Evolutionary conservation across 108 stramenopile genomes (phyloP).

Genomic region (Cyclostephanos tholiformis): DNA sequence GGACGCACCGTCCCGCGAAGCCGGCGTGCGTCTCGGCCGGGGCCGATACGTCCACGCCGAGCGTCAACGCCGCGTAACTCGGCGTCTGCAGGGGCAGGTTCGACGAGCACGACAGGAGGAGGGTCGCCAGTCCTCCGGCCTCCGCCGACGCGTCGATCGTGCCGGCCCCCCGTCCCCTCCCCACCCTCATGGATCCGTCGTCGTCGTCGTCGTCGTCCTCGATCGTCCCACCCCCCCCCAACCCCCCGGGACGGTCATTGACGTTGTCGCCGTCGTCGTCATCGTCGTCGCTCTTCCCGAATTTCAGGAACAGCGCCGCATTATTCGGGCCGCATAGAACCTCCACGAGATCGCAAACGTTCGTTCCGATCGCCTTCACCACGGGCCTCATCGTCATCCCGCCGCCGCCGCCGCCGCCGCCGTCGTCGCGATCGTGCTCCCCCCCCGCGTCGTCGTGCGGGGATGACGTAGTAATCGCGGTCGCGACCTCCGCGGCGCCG

Average conservation of each 20-base stretch:
- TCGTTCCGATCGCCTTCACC: conserved; percentile 49
- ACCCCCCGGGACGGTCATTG: background rate
- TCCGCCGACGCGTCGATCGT: conserved; percentile 39
- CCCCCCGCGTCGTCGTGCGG: background rate
- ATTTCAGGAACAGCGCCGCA: conserved; percentile 55
- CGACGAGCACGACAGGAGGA: conserved; percentile 66
- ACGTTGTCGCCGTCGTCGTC: conserved; percentile 7
- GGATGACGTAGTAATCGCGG: background rate
- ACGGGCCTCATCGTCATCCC: conserved; percentile 38
- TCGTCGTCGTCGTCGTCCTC: conserved; percentile 17
- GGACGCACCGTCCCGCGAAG: conserved; percentile 65
- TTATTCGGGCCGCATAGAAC: conserved; percentile 63
- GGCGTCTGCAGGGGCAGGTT: conserved; percentile 77
- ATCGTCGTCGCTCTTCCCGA: conserved; percentile 21
- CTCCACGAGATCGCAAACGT: conserved; percentile 62
- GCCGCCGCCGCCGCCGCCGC: background rate
- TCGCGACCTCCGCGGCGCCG: conserved; percentile 46
- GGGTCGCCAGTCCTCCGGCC: conserved; percentile 54
- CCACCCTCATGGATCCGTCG: too few relatives aligned
- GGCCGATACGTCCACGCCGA: conserved; percentile 63
- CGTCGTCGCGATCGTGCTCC: background rate
- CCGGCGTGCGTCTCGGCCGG: conserved; percentile 50
- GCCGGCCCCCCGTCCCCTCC: too few relatives aligned
- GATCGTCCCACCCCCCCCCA: conserved; percentile 9
- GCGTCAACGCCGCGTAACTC: conserved; percentile 75